Base-by-base conservation (phyloP, 345 rosid genomes). In the Eutrema japonicum region DNA sequence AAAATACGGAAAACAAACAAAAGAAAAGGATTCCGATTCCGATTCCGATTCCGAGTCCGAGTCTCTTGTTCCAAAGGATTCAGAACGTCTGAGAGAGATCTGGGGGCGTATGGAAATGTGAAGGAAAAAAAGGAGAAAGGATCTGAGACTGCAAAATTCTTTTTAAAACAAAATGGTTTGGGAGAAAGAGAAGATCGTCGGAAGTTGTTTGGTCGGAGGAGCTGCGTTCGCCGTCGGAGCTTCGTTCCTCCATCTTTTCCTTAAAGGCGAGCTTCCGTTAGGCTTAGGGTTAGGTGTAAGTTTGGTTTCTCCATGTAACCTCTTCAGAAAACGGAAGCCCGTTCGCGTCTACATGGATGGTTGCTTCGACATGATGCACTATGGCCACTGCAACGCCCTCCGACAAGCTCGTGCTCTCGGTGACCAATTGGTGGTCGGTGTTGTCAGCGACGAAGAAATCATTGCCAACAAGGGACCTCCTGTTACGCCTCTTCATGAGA, bases 341-440 rank as follows among this genome's bases (percentile, higher is more conserved):
- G 72, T 89, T 14, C 91, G 98, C 12, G 98, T 93, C 57, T 93
- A 89, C 88, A 93, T 93, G 98, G 98, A 93, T 65, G 98, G 98
- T 58, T 91, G 98, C 82, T 93, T 93, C 80, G 97, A 93, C 79
- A 89, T 93, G 75, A 93, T 93, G 98, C 98, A 93, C 86, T 91
- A 87, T 53, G 98, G 98, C 8, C 98, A 93, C 71, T 92, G 93
- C 67, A 91, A 93, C 74, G 98, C 97, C 2, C 64, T 93, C 76
- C 80, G 97, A 40, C 97, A 93, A 74, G 98, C 98, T 9, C 87
- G 88, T 82, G 89, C 91, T 67, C 81, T 91, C 74, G 98, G 98
- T 36, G 94, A 89, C 76, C 94, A 91, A 77, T 80, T 93, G 84
- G 94, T 93, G 13, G 98, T 93, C 1, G 98, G 98, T 0, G 87